Base-by-base conservation (phyloP, 345 rosid genomes). In the Orychophragmus violaceus region DNA sequence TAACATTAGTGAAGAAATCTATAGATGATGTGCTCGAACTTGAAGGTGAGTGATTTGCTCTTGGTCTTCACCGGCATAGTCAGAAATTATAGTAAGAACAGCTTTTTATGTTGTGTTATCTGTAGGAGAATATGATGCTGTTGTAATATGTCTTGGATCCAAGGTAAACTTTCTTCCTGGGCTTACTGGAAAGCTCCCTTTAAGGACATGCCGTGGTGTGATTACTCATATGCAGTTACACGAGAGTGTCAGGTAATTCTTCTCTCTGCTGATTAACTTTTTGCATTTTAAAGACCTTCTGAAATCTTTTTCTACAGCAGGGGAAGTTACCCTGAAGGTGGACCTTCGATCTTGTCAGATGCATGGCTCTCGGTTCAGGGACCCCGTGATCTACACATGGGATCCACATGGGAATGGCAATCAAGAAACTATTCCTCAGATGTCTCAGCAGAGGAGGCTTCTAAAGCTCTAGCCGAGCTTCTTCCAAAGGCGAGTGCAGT, bases 351-450 rank as follows among this genome's bases (percentile, higher is more conserved):
- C 55, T 62, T 93, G 46, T 85, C 97, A 59, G 90, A 89, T 64
- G 94, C 87, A 45, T 93, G 98, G 97, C 84, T 93, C 28, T 86
- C 96, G 1, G 62, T 87, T 37, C 91, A 82, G 74, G 97, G 96
- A 52, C 81, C 77, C 8, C 84, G 76, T 29, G 75, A 78, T 69
- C 37, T 86, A 17, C 78, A 70, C 65, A 64, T 87, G 82, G 98
- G 97, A 57, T 85, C 98, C 21, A 93, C 97, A 19, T 86, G 97
- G 96, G 94, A 93, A 32, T 93, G 97, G 96, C 79, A 81, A 54
- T 93, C 97, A 30, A 85, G 83, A 74, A 82, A 93, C 58, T 77
- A 77, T 52, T 86, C 88, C 41, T 57, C 83, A 36, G 59, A 65
- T 37, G 96, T 86, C 62, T 73, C 89, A 55, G 81, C 55, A 25